Base-by-base conservation (phyloP, 371 early-diverging fungal species). In the Mycotypha africana region DNA sequence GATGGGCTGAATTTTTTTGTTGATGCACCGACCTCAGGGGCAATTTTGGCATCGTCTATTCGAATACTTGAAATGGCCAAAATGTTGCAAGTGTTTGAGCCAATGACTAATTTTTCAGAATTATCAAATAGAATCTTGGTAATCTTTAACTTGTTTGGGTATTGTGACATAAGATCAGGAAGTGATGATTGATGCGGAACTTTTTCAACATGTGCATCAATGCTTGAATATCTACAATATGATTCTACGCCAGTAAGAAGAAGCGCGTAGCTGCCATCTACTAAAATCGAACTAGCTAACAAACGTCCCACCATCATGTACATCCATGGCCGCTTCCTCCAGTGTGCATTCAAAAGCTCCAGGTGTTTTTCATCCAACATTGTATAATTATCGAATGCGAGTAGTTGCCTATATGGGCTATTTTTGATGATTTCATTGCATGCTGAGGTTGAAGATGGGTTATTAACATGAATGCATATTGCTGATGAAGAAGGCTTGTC, bases 41-140 rank as follows among this genome's bases (percentile, higher is more conserved):
- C 44, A 21, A 36, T n/a, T 25, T 45, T 45, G 20, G 26, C 12
- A 45, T 36, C 36, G 19, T 45, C 45, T 34, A 45, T 16, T 24
- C 45, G n/a, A 34, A 45, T 45, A 23, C 45, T 45, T 33, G 34
- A 44, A 34, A 44, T 35, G 16, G 31, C 35, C 16, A 42, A 31
- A 30, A 42, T 1, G 33, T 42, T 42, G 31, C n/a, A 30, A 28
- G n/a, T 42, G 3, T 42, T 42, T 31, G 30, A 30, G 2, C 30
- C 28, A 31, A 32, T 10, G 28, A 12, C 14, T 31, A 32, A 19
- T 42, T 32, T 31, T 21, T 42, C 30, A 15, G 32, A 32, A 31
- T 42, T 31, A 31, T 42, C 33, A n/a, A 42, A 30, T 19, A 19
- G 25, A 31, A 26, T 42, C 16, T 42, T 42, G 16, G 42, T 31